Percentiles rank a stretch among this genome's conserved stretches.
Evolutionary conservation across 805 yeast genomes (phyloP).

Genomic region (Priceomyces carsonii): DNA sequence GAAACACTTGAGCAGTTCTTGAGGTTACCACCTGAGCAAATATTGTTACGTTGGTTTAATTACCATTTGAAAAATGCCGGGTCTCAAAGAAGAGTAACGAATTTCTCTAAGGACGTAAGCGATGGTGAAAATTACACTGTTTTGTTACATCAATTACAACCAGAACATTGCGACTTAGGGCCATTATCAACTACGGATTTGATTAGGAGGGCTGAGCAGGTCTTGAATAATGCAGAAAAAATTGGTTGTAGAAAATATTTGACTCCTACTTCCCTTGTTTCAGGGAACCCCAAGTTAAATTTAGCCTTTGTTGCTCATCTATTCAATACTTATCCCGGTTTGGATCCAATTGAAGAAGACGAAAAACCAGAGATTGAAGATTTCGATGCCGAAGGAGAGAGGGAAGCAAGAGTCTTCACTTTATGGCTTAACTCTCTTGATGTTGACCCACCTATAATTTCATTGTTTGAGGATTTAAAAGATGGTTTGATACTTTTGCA

Average conservation of each 20-base stretch:
- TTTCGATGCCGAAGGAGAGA: conserved; percentile 98
- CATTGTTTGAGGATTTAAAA: conserved; percentile 89
- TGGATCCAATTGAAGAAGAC: conserved; percentile 89
- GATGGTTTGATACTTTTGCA: conserved; percentile 88
- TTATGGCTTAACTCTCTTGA: conserved; percentile 96
- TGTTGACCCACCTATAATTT: conserved; percentile 91
- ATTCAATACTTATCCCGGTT: conserved; percentile 95
- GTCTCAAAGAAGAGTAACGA: conserved; percentile 80
- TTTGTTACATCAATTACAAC: conserved; percentile 82
- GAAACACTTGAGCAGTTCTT: conserved; percentile 96
- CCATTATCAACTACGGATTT: conserved; percentile 82
- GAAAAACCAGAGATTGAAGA: conserved; percentile 95
- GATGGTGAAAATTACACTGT: conserved; percentile 97
- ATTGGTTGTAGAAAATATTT: conserved; percentile 91
- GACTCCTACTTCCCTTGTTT: conserved; percentile 88
- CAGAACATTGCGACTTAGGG: conserved; percentile 74
- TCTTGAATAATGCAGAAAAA: conserved; percentile 83
- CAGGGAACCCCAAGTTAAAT: conserved; percentile 95
- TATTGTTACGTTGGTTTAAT: conserved; percentile 95
- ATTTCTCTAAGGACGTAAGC: conserved; percentile 83
- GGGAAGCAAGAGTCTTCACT: conserved; percentile 98
- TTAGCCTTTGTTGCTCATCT: conserved; percentile 96
- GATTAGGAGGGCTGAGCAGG: conserved; percentile 81
- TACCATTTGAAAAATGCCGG: conserved; percentile 92
- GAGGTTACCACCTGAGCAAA: conserved; percentile 97